Evolutionary conservation across 2,329 filamentous ascomycete genomes (phyloP), one percentile per base, ranked within the genome.

Genomic region (Aspergillus fischeri): DNA sequence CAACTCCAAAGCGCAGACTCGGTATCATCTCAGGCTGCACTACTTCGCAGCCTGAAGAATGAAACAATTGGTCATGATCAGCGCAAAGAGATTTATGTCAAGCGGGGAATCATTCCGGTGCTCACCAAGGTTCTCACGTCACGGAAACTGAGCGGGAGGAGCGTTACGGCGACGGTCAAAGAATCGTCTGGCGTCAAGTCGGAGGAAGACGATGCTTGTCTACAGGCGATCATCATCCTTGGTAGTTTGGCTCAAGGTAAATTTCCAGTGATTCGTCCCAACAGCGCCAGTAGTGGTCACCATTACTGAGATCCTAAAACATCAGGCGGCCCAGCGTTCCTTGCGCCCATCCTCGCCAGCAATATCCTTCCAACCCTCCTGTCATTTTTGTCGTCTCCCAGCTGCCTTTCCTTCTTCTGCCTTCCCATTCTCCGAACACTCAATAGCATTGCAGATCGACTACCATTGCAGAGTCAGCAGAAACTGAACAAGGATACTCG

Each of bases 11-110:
- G 77, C 65, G 81, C 86, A 60, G 75, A 73, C 50, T 77, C 73
- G 58, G 62, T 70, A 55, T 70, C 68, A 44, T 68, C 69, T 49
- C 76, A 75, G 60, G 67, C 83, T 44, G 77, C 80, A 27, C 83
- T 86, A 51, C 80, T 97, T 48, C 85, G 87, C 63, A 80, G 81
- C 45, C 78, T 99, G 29, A 97, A 96, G 78, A 94, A 96, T 73
- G 89, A 94, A 61, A 83, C 96, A 50, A 86, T 96, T 59, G 94
- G 94, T 25, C 91, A 97, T 73, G 83, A 89, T 35, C 87, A 93
- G 73, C 87, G 88, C 72, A 99, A 99, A 75, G 88, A 93, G 74
- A 76, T 85, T 56, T 92, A 88, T 80, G 81, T 97, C 44, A 80
- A 80, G 57, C 77, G 84, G 54, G 92, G 92, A 35, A 77, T 90